These are phyloP conservation scores for Fusarium lyarnte DNA, from an alignment of 2,329 filamentous ascomycete genomes.

Conservation along the genomic window DNA sequence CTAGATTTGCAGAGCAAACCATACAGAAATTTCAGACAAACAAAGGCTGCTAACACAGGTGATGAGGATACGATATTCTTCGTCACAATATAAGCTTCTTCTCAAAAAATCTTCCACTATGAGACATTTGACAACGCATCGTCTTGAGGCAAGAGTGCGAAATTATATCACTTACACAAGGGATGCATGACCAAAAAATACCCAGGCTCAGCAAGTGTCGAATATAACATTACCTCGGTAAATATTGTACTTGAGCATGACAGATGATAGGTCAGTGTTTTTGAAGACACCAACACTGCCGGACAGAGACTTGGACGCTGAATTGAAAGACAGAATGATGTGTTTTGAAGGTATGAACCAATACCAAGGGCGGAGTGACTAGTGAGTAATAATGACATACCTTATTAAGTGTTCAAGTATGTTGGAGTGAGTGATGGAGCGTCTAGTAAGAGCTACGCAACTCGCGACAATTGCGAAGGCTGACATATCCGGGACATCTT, in stretches of 20 bases:
- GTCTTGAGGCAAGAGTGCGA: not conserved
- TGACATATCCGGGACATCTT: not conserved
- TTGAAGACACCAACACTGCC: not conserved
- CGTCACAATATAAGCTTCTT: too few species aligned
- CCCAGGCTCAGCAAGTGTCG: not conserved
- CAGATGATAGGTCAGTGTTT: not conserved
- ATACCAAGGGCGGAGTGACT: not conserved
- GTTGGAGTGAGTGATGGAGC: not conserved
- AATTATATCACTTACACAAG: not conserved
- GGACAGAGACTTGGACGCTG: not conserved
- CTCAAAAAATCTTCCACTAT: too few species aligned
- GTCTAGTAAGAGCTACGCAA: too few species aligned
- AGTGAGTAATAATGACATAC: not conserved
- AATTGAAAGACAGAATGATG: not conserved
- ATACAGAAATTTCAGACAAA: accelerated
- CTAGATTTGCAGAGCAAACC: not conserved
- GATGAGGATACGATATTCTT: too few species aligned
- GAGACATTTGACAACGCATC: not conserved
- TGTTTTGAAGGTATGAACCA: not conserved
- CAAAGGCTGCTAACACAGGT: accelerated
- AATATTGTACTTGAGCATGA: not conserved
- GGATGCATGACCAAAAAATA: not conserved
- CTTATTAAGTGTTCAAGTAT: not conserved
- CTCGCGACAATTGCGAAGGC: not conserved
- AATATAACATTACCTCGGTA: not conserved